A percentile compares a stretch with the other conserved stretches of the same genome.
Conservation (phyloP, 805 yeast species). For the Starmerella apis region DNA sequence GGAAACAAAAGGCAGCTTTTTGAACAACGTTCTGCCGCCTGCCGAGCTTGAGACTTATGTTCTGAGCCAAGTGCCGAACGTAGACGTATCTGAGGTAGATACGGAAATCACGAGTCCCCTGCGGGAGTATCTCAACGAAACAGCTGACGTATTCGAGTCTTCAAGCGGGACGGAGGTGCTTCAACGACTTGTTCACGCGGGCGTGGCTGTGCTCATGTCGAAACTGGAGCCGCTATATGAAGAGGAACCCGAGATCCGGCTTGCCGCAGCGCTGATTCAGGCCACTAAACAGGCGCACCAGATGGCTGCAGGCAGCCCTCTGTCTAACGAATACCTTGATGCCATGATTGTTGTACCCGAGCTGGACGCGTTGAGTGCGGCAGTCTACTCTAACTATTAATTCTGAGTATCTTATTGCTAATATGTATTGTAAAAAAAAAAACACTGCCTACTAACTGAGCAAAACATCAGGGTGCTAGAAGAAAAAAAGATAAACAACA, state of each 20-base stretch:
- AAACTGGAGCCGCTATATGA: conserved; percentile 27
- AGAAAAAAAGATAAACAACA: neutral
- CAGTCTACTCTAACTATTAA: conserved; percentile 70
- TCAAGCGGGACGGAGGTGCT: conserved; percentile 35
- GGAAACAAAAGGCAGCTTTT: conserved; percentile 20
- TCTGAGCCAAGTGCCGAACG: conserved; percentile 39
- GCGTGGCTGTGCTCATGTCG: conserved; percentile 40
- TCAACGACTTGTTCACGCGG: conserved; percentile 36
- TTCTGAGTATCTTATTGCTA: no score
- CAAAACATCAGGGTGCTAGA: no score
- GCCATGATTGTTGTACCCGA: conserved; percentile 47
- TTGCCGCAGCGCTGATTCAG: conserved; percentile 63
- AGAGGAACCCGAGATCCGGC: conserved; percentile 33
- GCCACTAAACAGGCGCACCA: conserved; percentile 54
- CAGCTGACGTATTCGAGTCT: conserved; percentile 36
- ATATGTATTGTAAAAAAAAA: no score
- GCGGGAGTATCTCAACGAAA: conserved; percentile 36
- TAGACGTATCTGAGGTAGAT: conserved; percentile 8
- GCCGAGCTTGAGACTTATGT: conserved; percentile 43
- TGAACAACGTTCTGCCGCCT: conserved; percentile 41
- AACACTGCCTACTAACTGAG: no score
- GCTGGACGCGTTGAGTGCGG: conserved; percentile 78
- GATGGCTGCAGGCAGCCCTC: conserved; percentile 39
- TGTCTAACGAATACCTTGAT: conserved; percentile 37
- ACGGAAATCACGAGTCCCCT: conserved; percentile 25